Evolutionary conservation across 371 early-diverging fungal species (phyloP).

Genomic region (Mortierella sp.): DNA sequence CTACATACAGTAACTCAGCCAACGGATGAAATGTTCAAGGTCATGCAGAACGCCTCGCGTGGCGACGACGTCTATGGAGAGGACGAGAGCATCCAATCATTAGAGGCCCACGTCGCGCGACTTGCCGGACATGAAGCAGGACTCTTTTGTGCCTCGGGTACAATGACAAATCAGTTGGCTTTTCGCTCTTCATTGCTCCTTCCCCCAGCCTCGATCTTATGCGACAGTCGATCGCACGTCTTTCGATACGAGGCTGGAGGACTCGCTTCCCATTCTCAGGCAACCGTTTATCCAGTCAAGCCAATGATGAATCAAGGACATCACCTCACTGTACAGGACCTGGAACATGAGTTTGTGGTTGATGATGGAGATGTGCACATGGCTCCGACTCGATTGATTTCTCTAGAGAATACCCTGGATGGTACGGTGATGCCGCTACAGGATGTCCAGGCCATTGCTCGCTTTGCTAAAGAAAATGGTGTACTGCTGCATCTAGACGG

Average conservation of each 20-base stretch:
- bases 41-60: constrained; percentile 78
- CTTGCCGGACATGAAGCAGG: constrained; percentile 85
- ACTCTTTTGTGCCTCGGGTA: constrained; percentile 87
- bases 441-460: constrained; percentile 74
- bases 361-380: constrained; percentile 56
- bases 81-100: constrained; percentile 74
- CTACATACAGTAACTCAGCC: constrained; percentile 78
- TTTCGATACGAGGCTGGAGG: constrained; percentile 87
- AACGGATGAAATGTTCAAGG: constrained; percentile 82
- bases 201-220: constrained; percentile 86
- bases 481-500: constrained; percentile 90
- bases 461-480: constrained; percentile 65
- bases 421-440: constrained; percentile 84
- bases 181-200: constrained; percentile 76
- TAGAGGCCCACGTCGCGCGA: constrained; percentile 78
- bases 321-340: constrained; percentile 78
- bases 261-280: constrained; percentile 81
- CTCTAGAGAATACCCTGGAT: constrained; percentile 90
- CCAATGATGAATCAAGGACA: constrained; percentile 59
- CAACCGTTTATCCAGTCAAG: constrained; percentile 75
- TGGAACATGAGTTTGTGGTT: constrained; percentile 65
- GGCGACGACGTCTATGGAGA: constrained; percentile 91
- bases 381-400: constrained; percentile 86
- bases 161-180: constrained; percentile 92
- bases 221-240: constrained; percentile 86